Base-by-base conservation (phyloP, 495 filamentous ascomycete genomes). In the Cercophora newfieldiana region DNA sequence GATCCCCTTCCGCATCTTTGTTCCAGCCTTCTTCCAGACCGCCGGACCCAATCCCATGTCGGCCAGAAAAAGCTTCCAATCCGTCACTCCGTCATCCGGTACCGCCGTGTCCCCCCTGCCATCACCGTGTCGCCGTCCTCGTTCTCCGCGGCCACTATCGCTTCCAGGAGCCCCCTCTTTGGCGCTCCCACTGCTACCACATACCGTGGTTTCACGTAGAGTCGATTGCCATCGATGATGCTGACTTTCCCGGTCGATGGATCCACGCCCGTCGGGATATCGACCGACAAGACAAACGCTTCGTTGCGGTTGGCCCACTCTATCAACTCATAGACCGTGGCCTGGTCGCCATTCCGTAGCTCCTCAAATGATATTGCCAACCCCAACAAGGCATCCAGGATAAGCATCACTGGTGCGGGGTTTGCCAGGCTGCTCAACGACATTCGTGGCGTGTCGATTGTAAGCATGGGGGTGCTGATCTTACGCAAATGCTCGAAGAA, bases 321-420 rank as follows among this genome's bases (percentile, higher is more conserved):
- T 66, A 96, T 92, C 63, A 96, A 83, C 66, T 93, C 89, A 68
- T 90, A 93, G 2, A 91, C 91, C 2, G 87, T 88, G 0, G 88
- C 90, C 73, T 94, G 92, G 67, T 97, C 92, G 48, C 91, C 90
- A 10, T 86, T 90, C 22, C 90, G 81, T 28, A 97, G 81, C 61
- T 94, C 91, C 47, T 97, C 91, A 69, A 96, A 96, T 8, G 88
- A 86, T 51, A 91, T 82, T 58, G 94, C 91, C 59, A 93, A 88
- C 21, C 92, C 91, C 3, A 99, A 85, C 19, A 99, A 77, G 1
- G 92, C 93, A 77, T 99, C 95, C 31, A 99, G 82, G 60, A 97
- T 91, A 59, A 97, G 77, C 53, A 94, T 91, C 2, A 93, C 85
- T 0, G 87, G 74, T 51, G 70, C 72, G n/a, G 77, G 72, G 28